These are phyloP conservation scores for Borealophlyctis nickersoniae DNA, from an alignment of 192 early-diverging fungal species.

Conservation along the genomic window DNA sequence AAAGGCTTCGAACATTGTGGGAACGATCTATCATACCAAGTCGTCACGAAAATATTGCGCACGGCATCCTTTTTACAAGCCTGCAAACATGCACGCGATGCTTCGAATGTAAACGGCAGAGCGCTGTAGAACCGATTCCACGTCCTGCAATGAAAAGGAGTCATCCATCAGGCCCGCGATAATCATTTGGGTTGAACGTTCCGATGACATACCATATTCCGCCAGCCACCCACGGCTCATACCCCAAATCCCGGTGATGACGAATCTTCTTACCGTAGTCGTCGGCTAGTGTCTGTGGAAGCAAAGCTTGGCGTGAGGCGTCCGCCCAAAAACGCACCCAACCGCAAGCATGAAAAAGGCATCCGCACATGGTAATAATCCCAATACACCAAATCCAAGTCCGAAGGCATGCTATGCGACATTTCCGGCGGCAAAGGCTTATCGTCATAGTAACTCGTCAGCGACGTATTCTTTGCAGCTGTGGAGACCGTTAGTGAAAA, in stretches of 20 bases:
- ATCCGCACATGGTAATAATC: constrained; percentile 73
- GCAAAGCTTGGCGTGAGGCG: background rate
- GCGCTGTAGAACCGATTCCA: constrained; percentile 83
- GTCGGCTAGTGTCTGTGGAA: constrained; percentile 39
- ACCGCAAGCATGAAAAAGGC: background rate
- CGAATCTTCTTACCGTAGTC: constrained; percentile 73
- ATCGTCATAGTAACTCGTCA: constrained; percentile 78
- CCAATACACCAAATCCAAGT: constrained; percentile 78
- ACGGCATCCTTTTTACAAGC: constrained; percentile 66
- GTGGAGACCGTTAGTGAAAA: constrained; percentile 10
- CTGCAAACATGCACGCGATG: constrained; percentile 67
- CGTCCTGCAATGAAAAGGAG: constrained; percentile 55
- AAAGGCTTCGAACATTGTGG: background rate
- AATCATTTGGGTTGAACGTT: background rate
- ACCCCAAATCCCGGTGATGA: constrained; percentile 79
- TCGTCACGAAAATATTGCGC: constrained; percentile 74
- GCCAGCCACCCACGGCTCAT: constrained; percentile 82
- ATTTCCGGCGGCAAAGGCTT: constrained; percentile 51
- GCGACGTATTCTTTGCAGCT: constrained; percentile 77
- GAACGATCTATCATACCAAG: constrained; percentile 46
- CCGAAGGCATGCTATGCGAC: constrained; percentile 55
- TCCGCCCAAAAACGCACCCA: too few species aligned
- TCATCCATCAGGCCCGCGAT: constrained; percentile 3
- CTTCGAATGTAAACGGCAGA: constrained; percentile 75
- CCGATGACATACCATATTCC: constrained; percentile 22